Evolutionary conservation across 1,284 basidiomycete genomes (phyloP), one percentile per base, ranked within the genome.

Genomic region (Cryptococcus sp.): DNA sequence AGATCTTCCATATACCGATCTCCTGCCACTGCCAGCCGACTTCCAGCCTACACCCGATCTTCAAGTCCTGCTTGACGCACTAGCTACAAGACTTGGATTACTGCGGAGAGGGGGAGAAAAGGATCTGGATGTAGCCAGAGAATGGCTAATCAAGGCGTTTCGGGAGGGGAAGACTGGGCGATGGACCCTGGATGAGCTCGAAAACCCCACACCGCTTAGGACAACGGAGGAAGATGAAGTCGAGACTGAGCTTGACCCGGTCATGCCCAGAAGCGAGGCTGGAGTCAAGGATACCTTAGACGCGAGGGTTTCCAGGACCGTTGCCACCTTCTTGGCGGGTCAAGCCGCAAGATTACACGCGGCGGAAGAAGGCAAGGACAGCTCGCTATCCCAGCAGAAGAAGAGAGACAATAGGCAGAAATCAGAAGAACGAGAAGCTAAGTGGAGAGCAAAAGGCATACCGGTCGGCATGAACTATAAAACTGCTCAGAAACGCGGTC

Each of bases 91-190:
- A 11, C 81, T 93, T 59, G 84, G 86, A n/a, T 90, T 91, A 78
- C 77, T 93, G 19, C 78, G 81, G 60, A 82, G 84, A 55, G 90
- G 91, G 1, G 90, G 86, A 1, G 78, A 83, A 49, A 78, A 79
- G 39, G 86, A 97, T 70, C 66, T 80, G 13, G 75, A 82, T 5
- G 81, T 87, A 10, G 87, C 90, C 5, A 84, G 85, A 2, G 77
- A 78, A n/a, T 88, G 85, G 79, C 84, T 96, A 64, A 80, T 94
- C 37, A 78, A 82, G 42, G 87, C 87, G 80, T 96, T 91, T 84
- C 82, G 92, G 45, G 84, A 86, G 22, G 80, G 70, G 77, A 88
- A 74, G 48, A 60, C 79, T 19, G 79, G 79, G 2, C 59, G 70
- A 21, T 79, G 76, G 75, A 78, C 78, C 13, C 53, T 80, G 45